phyloP scores from a whole-genome alignment of 495 filamentous ascomycete genomes.

The Neohortaea acidophila region DNA sequence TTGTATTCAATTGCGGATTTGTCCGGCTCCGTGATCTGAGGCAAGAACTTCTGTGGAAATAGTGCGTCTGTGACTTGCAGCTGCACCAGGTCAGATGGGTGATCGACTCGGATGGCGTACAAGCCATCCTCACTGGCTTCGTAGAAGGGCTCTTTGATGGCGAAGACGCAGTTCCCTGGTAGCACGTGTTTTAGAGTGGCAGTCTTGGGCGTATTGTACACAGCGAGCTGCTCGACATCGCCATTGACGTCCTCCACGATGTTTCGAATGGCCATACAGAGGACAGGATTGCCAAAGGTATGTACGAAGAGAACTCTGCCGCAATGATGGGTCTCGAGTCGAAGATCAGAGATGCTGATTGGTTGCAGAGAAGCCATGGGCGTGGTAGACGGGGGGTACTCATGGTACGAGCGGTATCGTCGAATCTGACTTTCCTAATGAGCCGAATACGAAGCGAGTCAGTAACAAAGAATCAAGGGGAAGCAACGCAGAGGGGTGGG shows the following conservation, averaged over 20 bases:
- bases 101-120: slow-evolving; percentile 19
- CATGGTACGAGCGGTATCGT: too few species aligned
- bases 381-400: neutral
- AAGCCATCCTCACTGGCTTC: slow-evolving; percentile 9
- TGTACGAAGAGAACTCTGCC: slow-evolving; percentile 2
- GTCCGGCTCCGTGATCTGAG: slow-evolving; percentile 2
- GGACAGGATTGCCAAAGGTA: neutral
- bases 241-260: slow-evolving; percentile 17
- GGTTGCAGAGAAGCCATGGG: neutral
- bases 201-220: slow-evolving; percentile 16
- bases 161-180: slow-evolving; percentile 10
- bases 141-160: slow-evolving; percentile 19
- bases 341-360: slow-evolving; percentile 1
- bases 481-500: too few species aligned
- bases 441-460: too few species aligned
- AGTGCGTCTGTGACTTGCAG: slow-evolving; percentile 5
- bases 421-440: too few species aligned
- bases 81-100: slow-evolving; percentile 17
- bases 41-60: too few species aligned
- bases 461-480: too few species aligned
- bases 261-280: slow-evolving; percentile 1
- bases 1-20: slow-evolving; percentile 13
- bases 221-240: slow-evolving; percentile 13
- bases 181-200: slow-evolving; percentile 6
- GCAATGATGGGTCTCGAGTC: slow-evolving; percentile 6